Conservation (phyloP, 1,284 basidiomycete species). For the Ganoderma boninense region DNA sequence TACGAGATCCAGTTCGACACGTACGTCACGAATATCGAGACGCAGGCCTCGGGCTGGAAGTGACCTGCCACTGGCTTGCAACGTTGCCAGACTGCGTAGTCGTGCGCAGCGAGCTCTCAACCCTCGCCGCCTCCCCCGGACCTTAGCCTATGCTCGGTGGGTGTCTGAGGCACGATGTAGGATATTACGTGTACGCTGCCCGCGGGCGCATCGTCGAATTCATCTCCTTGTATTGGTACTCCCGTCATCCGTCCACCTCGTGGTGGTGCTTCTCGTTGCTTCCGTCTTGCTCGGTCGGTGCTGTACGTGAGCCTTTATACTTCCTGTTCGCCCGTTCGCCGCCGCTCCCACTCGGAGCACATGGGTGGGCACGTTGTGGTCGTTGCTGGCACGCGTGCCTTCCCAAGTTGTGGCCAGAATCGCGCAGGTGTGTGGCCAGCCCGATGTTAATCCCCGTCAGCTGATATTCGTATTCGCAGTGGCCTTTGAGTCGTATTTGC, state of each 20-base stretch:
- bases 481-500: neutral
- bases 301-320: neutral
- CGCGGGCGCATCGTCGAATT: neutral
- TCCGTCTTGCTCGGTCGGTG: neutral
- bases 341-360: neutral
- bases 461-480: neutral
- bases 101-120: too few species aligned
- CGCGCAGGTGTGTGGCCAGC: neutral
- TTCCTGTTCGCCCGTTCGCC: neutral
- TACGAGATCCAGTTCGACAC: neutral
- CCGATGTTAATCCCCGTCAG: neutral
- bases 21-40: neutral
- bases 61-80: neutral
- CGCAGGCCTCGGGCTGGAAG: neutral
- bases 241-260: neutral
- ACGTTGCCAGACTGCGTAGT: too few species aligned
- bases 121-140: too few species aligned
- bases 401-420: neutral
- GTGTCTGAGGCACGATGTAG: neutral
- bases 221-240: conserved; percentile 1
- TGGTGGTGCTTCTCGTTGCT: neutral
- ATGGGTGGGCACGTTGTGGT: neutral
- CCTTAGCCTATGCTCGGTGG: too few species aligned
- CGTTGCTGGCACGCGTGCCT: neutral
- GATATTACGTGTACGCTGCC: neutral